Conservation (phyloP, 768 basidiomycete genomes). For the Boletus vinaceobasis region DNA sequence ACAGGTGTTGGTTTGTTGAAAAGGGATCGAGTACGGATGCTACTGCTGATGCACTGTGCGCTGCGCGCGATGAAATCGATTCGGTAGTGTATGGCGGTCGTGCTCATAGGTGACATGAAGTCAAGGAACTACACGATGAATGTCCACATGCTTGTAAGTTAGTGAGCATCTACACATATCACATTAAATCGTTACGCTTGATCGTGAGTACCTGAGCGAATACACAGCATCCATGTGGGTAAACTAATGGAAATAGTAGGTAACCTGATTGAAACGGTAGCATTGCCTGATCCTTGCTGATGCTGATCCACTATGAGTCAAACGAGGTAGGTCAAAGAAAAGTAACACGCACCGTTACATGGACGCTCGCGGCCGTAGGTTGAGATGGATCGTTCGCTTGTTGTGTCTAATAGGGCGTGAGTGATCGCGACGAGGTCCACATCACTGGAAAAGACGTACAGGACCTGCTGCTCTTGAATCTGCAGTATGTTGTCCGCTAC, state of each 20-base stretch:
- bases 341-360: background rate
- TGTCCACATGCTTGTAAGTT: too few species aligned
- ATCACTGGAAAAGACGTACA: background rate
- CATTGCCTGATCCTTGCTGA: background rate
- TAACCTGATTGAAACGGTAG: background rate
- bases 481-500: background rate
- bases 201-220: background rate
- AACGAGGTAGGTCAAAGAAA: background rate
- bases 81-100: too few species aligned
- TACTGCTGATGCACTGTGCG: too few species aligned
- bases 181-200: background rate
- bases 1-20: too few species aligned
- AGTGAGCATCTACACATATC: background rate
- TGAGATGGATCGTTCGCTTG: background rate
- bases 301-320: background rate
- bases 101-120: too few species aligned
- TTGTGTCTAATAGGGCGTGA: background rate
- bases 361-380: background rate
- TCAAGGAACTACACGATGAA: too few species aligned
- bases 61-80: too few species aligned
- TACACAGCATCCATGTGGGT: background rate
- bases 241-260: too few species aligned
- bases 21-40: too few species aligned
- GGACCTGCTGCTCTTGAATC: fast-evolving
- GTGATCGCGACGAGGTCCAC: too few species aligned